Conservation (phyloP, 192 early-diverging fungal genomes). For the Backusella westeae region DNA sequence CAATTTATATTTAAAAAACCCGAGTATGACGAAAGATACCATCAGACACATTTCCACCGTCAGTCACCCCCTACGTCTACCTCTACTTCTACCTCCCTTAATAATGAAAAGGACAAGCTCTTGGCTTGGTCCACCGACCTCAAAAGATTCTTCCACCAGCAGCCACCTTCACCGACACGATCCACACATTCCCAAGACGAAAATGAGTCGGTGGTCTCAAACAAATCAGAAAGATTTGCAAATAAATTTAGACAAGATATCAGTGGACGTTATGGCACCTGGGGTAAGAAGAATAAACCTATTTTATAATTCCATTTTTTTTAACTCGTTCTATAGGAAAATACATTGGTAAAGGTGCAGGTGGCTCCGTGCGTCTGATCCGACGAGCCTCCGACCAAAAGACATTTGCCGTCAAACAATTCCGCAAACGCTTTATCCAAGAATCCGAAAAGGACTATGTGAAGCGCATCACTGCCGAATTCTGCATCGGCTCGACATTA, state of each 20-base stretch:
- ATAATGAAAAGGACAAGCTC: neutral
- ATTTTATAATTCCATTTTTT: too few relatives aligned
- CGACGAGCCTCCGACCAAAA: conserved; percentile 58
- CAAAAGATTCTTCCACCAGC: conserved; percentile 11
- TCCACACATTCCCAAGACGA: conserved; percentile 14
- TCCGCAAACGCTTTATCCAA: conserved; percentile 58
- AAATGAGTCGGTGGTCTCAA: neutral
- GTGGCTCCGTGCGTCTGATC: conserved; percentile 68
- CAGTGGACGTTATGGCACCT: conserved; percentile 23
- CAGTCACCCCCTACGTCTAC: neutral
- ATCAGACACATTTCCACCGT: conserved; percentile 27
- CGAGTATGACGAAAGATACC: conserved; percentile 25
- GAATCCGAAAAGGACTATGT: conserved; percentile 72
- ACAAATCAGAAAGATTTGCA: conserved; percentile 16
- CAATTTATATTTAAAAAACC: conserved; percentile 34
- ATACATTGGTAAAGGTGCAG: conserved; percentile 62
- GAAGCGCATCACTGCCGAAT: conserved; percentile 81
- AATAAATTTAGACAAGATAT: conserved; percentile 27
- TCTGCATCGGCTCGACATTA: conserved; percentile 76
- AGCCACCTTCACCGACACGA: conserved; percentile 10
- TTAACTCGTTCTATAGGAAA: conserved; percentile 8
- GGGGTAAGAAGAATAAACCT: conserved; percentile 11
- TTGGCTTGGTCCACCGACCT: conserved; percentile 22
- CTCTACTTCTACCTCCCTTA: neutral
- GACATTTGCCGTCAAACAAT: conserved; percentile 77